A percentile compares a stretch with the other conserved stretches of the same genome.
These are phyloP conservation scores for Claviceps sp. DNA, from an alignment of 2,329 filamentous ascomycete genomes.

Conservation along the genomic window DNA sequence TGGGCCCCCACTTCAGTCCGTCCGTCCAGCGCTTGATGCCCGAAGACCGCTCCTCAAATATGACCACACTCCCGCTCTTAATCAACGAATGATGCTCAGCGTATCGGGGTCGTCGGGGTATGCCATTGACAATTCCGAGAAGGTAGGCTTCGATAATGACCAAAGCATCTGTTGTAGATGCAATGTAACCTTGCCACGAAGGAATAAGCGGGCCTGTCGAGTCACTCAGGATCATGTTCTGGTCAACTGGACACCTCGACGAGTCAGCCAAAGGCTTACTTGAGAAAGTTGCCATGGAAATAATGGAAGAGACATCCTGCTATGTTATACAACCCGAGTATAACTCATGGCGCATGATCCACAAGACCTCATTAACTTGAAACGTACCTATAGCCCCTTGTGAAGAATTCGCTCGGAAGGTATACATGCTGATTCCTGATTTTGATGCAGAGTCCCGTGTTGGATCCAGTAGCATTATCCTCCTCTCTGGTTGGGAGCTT, in stretches of 20 bases:
- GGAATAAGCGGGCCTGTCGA: conserved; percentile 33
- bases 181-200: conserved; percentile 53
- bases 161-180: conserved; percentile 58
- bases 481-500: not conserved
- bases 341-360: not conserved
- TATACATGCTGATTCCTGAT: not conserved
- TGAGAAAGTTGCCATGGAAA: not conserved
- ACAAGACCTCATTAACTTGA: not conserved
- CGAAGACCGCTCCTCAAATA: conserved; percentile 79
- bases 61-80: conserved; percentile 71
- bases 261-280: not conserved
- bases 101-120: conserved; percentile 72
- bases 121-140: conserved; percentile 54
- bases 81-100: conserved; percentile 65
- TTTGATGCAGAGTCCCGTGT: not conserved
- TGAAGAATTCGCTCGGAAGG: conserved; percentile 1
- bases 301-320: not conserved
- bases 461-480: not conserved
- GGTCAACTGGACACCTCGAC: not conserved
- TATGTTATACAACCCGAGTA: not conserved
- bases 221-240: not conserved
- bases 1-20: conserved; percentile 78
- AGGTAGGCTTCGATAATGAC: conserved; percentile 72
- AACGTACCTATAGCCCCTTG: not conserved
- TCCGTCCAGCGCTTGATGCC: conserved; percentile 92